Conservation (phyloP, 148 eudicot genomes). For the Amaranthus hypochondriacus region DNA sequence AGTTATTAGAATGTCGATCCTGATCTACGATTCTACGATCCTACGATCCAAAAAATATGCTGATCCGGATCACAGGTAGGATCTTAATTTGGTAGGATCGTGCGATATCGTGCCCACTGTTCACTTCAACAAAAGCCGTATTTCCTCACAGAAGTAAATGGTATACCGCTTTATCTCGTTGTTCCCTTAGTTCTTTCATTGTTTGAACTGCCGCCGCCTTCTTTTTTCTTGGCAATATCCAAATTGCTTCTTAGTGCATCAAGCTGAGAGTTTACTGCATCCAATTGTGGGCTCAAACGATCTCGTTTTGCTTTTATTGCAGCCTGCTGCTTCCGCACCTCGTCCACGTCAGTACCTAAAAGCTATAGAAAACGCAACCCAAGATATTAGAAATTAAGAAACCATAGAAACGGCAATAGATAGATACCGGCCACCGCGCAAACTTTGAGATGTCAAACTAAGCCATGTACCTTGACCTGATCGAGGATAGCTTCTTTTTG, state of each 20-base stretch:
- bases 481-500: constrained; percentile 62
- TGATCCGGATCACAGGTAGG: too few relatives aligned
- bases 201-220: constrained; percentile 30
- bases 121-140: too few relatives aligned
- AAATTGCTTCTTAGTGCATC: constrained; percentile 37
- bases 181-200: constrained; percentile 37
- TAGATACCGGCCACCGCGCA: too few relatives aligned
- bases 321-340: constrained; percentile 63
- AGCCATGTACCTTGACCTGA: constrained; percentile 69
- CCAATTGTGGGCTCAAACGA: constrained; percentile 39
- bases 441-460: neutral
- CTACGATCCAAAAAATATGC: too few relatives aligned
- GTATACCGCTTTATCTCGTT: constrained; percentile 53
- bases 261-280: constrained; percentile 36
- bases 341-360: constrained; percentile 67
- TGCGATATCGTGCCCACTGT: too few relatives aligned
- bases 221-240: constrained; percentile 30
- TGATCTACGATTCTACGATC: too few relatives aligned
- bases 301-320: constrained; percentile 38
- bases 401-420: neutral
- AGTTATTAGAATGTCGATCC: too few relatives aligned
- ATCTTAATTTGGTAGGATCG: too few relatives aligned
- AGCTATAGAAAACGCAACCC: constrained; percentile 33
- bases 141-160: neutral
- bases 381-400: neutral